Percentiles rank a stretch among this genome's conserved stretches.
Evolutionary conservation across 805 yeast genomes (phyloP).

Genomic region (Nakazawaea sp.): DNA sequence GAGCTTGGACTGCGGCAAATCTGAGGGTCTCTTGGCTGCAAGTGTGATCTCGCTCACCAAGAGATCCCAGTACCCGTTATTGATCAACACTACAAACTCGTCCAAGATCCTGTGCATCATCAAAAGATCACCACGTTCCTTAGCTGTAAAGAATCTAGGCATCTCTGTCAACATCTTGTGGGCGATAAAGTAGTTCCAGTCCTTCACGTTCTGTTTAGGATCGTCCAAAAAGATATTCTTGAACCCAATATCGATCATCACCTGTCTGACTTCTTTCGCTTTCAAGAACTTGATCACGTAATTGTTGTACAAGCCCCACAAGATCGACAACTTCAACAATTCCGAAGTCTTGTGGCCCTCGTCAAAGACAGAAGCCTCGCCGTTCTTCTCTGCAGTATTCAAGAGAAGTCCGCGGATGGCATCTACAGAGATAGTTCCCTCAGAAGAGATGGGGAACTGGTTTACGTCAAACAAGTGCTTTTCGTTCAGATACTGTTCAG

Average conservation of each 20-base stretch:
- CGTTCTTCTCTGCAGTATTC: neutral
- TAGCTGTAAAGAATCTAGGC: neutral
- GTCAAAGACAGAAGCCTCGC: constrained; percentile 1
- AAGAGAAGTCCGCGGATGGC: constrained; percentile 5
- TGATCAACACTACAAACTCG: neutral
- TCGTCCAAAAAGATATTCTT: neutral
- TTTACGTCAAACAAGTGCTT: neutral
- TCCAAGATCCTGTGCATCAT: constrained; percentile 4
- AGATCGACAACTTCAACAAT: constrained; percentile 3
- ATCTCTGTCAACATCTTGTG: neutral
- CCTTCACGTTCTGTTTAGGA: constrained; percentile 2
- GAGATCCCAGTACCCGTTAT: constrained; percentile 10
- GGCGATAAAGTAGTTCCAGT: constrained; percentile 9
- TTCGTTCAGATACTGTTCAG: constrained; percentile 1
- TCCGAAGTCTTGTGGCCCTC: constrained; percentile 4
- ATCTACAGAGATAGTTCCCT: constrained; percentile 5
- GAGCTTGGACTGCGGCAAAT: constrained; percentile 1
- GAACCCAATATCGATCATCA: constrained; percentile 5
- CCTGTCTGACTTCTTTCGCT: neutral
- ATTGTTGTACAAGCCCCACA: constrained; percentile 5
- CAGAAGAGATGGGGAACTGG: neutral
- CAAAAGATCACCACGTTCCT: constrained; percentile 1
- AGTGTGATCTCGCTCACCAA: constrained; percentile 9
- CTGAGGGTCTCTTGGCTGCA: neutral
- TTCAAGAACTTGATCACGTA: constrained; percentile 3